A percentile compares a stretch with the other conserved stretches of the same genome.
phyloP scores from a whole-genome alignment of 2,329 filamentous ascomycete genomes.

The Trichoderma koningii region DNA sequence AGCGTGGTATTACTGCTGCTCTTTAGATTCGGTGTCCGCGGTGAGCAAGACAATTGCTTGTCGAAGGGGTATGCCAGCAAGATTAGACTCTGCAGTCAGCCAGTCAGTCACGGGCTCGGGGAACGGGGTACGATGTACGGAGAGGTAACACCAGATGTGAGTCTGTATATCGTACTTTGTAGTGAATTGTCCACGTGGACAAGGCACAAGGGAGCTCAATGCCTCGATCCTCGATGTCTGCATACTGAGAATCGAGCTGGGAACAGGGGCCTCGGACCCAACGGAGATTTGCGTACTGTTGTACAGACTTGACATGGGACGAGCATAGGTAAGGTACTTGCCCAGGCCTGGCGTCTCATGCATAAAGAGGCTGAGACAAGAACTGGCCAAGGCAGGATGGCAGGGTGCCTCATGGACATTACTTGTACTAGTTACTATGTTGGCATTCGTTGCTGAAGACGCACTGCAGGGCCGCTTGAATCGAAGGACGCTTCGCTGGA shows the following conservation, averaged over 20 bases:
- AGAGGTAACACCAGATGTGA: no score
- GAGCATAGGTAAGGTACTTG: neutral
- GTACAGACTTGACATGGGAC: no score
- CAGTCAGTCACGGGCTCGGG: neutral
- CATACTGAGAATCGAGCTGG: neutral
- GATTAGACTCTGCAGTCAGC: neutral
- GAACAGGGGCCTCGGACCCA: slow-evolving; percentile 8
- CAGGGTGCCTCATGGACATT: no score
- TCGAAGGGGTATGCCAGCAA: neutral
- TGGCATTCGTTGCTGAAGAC: neutral
- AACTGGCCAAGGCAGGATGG: neutral
- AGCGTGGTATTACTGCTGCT: neutral
- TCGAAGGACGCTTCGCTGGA: no score
- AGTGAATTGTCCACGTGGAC: slow-evolving; percentile 10
- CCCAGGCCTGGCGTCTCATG: neutral
- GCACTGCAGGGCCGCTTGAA: neutral
- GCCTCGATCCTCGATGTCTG: slow-evolving; percentile 8
- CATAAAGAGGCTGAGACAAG: slow-evolving; percentile 19
- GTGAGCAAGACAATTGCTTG: neutral
- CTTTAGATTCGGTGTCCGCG: neutral
- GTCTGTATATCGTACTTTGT: no score
- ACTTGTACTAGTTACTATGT: no score
- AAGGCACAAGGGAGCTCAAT: neutral
- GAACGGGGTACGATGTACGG: no score
- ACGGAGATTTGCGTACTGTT: neutral